phyloP scores from a whole-genome alignment of 495 filamentous ascomycete species.

The Neurospora sp. region DNA sequence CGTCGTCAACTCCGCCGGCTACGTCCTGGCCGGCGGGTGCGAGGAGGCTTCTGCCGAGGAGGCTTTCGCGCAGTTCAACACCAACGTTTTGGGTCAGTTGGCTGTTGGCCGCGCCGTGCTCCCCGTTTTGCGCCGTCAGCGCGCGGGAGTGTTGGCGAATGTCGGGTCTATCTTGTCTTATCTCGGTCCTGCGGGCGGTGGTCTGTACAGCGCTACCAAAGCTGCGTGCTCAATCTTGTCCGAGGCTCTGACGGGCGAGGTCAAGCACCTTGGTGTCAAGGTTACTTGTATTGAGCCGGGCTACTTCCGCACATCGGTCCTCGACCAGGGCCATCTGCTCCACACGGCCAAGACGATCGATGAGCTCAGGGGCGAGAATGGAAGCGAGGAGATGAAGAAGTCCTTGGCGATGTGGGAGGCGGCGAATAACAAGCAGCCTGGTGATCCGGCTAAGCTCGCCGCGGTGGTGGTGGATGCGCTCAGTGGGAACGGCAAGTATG shows the following conservation, averaged over 20 bases:
- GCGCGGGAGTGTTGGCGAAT: constrained; percentile 37
- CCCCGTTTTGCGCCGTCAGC: constrained; percentile 35
- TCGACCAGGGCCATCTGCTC: constrained; percentile 14
- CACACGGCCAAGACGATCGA: neutral
- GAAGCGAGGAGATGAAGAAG: neutral
- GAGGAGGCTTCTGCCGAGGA: constrained; percentile 27
- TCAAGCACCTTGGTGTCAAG: constrained; percentile 35
- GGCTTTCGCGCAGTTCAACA: constrained; percentile 22
- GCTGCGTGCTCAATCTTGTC: constrained; percentile 31
- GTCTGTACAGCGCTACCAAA: constrained; percentile 44
- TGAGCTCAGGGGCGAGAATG: neutral
- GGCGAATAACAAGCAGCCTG: neutral
- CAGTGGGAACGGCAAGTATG: neutral
- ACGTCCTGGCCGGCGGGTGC: constrained; percentile 30
- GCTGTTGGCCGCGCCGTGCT: constrained; percentile 35
- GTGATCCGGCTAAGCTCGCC: neutral
- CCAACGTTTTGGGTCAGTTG: constrained; percentile 38
- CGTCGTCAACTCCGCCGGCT: constrained; percentile 41
- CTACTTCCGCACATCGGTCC: constrained; percentile 39
- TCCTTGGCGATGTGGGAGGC: neutral
- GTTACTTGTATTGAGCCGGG: constrained; percentile 40
- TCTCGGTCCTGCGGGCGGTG: constrained; percentile 22
- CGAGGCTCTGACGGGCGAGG: constrained; percentile 33
- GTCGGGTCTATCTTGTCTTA: constrained; percentile 38
- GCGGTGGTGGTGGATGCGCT: neutral